Evolutionary conservation across 495 filamentous ascomycete genomes (phyloP).

Genomic region (Xanthoparmelia taractica): DNA sequence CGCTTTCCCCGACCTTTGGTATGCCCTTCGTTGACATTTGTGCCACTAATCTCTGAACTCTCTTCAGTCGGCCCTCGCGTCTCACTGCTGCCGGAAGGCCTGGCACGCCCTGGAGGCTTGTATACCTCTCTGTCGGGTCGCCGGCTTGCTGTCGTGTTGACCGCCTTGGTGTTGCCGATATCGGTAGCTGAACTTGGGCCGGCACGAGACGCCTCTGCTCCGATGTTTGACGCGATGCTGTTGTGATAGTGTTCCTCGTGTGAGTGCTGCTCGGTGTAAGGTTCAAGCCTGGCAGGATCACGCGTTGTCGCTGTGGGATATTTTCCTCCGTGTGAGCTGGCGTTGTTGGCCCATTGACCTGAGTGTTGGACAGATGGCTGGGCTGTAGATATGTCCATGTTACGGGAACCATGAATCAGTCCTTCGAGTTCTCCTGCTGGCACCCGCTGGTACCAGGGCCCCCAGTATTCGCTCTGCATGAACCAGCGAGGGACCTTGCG

Average conservation of each 20-base stretch:
- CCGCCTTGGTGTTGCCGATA: background rate
- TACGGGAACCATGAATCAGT: background rate
- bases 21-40: background rate
- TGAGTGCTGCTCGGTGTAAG: background rate
- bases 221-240: background rate
- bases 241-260: background rate
- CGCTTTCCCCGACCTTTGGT: background rate
- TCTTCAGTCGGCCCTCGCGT: background rate
- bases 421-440: background rate
- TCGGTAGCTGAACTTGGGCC: background rate
- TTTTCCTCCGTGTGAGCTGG: background rate
- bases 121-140: background rate
- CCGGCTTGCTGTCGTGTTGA: background rate
- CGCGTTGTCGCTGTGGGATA: background rate
- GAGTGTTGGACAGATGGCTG: background rate
- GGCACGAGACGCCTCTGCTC: background rate
- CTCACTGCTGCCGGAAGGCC: background rate
- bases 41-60: background rate
- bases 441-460: background rate
- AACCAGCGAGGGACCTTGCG: slow-evolving; percentile 50
- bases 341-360: background rate
- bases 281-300: background rate
- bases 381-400: background rate
- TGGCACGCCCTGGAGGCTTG: background rate
- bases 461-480: slow-evolving; percentile 29